Evolutionary conservation across 257 asterid species (phyloP), one percentile per base, ranked within the genome.

Genomic region (Cordia subcordata): DNA sequence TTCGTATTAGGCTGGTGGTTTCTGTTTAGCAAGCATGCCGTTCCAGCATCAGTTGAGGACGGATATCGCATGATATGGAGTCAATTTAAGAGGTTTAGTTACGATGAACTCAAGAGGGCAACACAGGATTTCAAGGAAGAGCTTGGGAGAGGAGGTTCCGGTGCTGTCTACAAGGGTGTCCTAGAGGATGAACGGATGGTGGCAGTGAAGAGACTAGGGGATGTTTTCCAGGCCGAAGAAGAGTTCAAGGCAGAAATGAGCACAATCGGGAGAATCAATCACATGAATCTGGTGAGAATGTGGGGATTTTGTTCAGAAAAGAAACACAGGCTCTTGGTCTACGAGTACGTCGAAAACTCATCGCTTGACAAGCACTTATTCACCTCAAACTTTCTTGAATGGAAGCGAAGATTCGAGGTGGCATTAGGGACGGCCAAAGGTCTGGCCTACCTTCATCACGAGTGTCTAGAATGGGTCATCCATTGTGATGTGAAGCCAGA

Each of bases 61-160:
- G 47, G 47, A 42, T 42, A 42, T 42, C 47, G 47, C 47, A 42
- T 42, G 22, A 39, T 66, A 37, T 22, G 42, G 16, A 49, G 35
- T 49, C 63, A 59, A 15, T 66, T 66, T 46, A 58, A 38, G 54
- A 57, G 51, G 57, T 66, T 66, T 18, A 49, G 55, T 49, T 50
- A 57, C 11, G 44, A 33, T 11, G 60, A 66, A 32, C 27, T 66
- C 20, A 66, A 49, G 51, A 57, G 33, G 18, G 71, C 65, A 20
- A 66, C 71, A 35, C 35, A 39, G 44, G 57, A 66, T 44, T 66
- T 66, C 64, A 57, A 39, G 64, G 65, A 57, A 15, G 71, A 66
- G 42, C 27, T 66, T 8, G 60, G 65, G 22, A 53, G 58, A 49
- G 65, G 71, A 49, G 58, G 60, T 11, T 51, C 46, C 0, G 65